A percentile compares a stretch with the other conserved stretches of the same genome.
Conservation (phyloP, 805 yeast species). For the Candida namnaoensis region DNA sequence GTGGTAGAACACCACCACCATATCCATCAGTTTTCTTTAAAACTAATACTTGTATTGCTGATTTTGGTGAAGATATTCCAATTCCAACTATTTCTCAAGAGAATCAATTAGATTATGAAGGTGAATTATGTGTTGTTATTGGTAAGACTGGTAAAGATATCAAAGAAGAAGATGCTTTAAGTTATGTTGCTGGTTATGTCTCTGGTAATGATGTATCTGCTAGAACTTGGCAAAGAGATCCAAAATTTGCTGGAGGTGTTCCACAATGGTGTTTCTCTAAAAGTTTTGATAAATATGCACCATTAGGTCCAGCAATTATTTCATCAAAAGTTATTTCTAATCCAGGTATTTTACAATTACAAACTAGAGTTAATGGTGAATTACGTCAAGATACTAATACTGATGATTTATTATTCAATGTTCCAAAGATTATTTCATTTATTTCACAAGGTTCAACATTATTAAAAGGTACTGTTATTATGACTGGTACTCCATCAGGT, state of each 20-base stretch:
- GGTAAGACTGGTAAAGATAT: constrained; percentile 41
- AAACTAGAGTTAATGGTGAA: constrained; percentile 38
- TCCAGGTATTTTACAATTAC: constrained; percentile 24
- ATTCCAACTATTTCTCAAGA: constrained; percentile 31
- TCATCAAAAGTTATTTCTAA: constrained; percentile 23
- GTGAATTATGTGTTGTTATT: constrained; percentile 44
- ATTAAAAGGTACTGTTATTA: constrained; percentile 43
- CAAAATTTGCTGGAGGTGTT: constrained; percentile 43
- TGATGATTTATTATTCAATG: constrained; percentile 40
- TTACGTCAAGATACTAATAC: constrained; percentile 36
- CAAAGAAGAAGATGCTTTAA: constrained; percentile 30
- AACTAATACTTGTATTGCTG: constrained; percentile 36
- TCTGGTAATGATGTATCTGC: constrained; percentile 51
- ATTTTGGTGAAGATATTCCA: constrained; percentile 31
- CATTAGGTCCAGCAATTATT: constrained; percentile 47
- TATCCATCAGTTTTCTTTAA: constrained; percentile 44
- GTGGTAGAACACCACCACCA: constrained; percentile 31
- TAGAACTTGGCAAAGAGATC: constrained; percentile 46
- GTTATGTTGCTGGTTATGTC: constrained; percentile 41
- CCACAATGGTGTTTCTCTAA: constrained; percentile 45
- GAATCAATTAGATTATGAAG: constrained; percentile 39
- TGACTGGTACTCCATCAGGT: constrained; percentile 52
- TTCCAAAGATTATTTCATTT: constrained; percentile 32
- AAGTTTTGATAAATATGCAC: constrained; percentile 49
- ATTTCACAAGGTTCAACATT: constrained; percentile 43